A percentile compares a stretch with the other conserved stretches of the same genome.
Evolutionary conservation across 441 rosid species (phyloP).

Genomic region (Arabidopsis lyrata): DNA sequence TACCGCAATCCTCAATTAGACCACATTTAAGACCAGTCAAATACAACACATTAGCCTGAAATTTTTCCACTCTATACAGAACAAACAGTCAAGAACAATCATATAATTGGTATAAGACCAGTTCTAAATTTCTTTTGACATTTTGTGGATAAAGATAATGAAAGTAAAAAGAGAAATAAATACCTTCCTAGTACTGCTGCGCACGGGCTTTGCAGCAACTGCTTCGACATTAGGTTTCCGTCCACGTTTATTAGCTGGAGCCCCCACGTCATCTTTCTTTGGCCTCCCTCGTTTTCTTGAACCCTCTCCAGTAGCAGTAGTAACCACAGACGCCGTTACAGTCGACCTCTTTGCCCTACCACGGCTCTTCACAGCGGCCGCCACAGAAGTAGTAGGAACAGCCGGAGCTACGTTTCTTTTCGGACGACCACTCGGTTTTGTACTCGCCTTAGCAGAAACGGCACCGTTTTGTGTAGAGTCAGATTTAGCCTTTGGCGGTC

Average conservation of each 20-base stretch:
- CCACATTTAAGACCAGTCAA: slow-evolving; percentile 3
- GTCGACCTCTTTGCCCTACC: slow-evolving; percentile 37
- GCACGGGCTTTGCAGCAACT: slow-evolving; percentile 52
- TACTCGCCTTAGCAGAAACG: slow-evolving; percentile 28
- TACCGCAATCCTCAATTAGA: not conserved
- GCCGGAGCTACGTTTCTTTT: slow-evolving; percentile 42
- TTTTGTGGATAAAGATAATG: slow-evolving; percentile 1
- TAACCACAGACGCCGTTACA: not conserved
- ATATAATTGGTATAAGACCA: not conserved
- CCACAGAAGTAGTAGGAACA: slow-evolving; percentile 9
- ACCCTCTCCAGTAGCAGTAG: slow-evolving; percentile 2
- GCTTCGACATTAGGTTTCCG: slow-evolving; percentile 53
- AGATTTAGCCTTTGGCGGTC: slow-evolving; percentile 66
- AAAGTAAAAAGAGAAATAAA: not conserved
- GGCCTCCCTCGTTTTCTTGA: slow-evolving; percentile 66
- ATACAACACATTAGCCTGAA: slow-evolving; percentile 2
- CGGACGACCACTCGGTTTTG: slow-evolving; percentile 53
- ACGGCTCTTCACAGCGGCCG: slow-evolving; percentile 32
- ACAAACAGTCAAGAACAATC: slow-evolving; percentile 8
- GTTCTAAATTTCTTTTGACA: not conserved
- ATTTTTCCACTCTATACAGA: not conserved
- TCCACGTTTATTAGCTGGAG: slow-evolving; percentile 56
- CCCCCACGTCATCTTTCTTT: slow-evolving; percentile 42
- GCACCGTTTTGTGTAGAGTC: not conserved
- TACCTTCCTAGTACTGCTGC: slow-evolving; percentile 78